These are phyloP conservation scores for Plasmodium cynomolgi DNA, from an alignment of 169 alveolate genomes.

Conservation along the genomic window DNA sequence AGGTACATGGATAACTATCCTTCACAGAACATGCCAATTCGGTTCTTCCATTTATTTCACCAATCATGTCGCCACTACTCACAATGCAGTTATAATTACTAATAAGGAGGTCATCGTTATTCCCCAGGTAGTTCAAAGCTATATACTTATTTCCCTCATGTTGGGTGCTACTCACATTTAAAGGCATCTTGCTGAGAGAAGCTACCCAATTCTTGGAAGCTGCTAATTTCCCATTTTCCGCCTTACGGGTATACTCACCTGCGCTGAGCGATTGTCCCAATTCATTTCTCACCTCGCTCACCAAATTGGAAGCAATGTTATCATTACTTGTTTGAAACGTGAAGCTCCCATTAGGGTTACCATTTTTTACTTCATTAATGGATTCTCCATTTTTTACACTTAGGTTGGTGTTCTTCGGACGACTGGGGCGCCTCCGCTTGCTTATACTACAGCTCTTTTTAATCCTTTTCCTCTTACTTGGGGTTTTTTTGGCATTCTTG, in stretches of 20 bases:
- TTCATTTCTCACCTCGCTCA: background rate
- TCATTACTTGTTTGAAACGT: background rate
- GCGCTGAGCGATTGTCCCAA: background rate
- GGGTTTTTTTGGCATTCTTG: background rate
- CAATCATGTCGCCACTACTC: background rate
- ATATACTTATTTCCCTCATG: background rate
- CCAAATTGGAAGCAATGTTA: background rate
- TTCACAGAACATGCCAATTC: background rate
- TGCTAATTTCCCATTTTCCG: background rate
- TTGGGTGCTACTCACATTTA: background rate
- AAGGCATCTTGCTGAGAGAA: background rate
- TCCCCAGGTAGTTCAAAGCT: background rate
- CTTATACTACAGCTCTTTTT: background rate
- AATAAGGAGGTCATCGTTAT: conserved; percentile 20
- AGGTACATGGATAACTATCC: background rate
- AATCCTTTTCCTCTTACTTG: background rate
- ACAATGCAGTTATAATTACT: conserved; percentile 4
- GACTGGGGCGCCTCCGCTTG: background rate
- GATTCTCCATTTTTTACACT: background rate
- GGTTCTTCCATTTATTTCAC: background rate
- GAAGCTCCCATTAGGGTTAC: background rate
- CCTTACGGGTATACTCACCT: background rate
- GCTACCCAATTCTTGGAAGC: background rate
- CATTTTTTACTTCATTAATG: background rate
- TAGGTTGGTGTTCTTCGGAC: background rate